Conservation (phyloP, 805 yeast genomes). For the Barnettozyma salicaria region DNA sequence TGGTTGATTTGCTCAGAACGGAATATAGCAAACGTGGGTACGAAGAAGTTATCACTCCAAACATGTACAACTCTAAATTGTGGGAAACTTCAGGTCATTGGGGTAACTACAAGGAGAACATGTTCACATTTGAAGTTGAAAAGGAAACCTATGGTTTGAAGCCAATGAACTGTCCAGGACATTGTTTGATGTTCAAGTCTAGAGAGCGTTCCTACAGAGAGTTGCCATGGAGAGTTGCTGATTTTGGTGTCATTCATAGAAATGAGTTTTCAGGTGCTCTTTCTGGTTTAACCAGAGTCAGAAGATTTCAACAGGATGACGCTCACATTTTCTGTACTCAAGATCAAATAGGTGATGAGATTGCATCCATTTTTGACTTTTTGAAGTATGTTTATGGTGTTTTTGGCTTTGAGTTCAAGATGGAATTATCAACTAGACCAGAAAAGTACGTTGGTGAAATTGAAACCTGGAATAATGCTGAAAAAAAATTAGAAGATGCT, state of each 20-base stretch:
- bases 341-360: conserved; percentile 85
- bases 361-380: conserved; percentile 79
- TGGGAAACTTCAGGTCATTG: conserved; percentile 99
- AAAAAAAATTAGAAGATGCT: conserved; percentile 73
- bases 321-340: conserved; percentile 95
- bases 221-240: conserved; percentile 98
- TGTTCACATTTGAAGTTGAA: conserved; percentile 95
- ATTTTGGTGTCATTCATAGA: conserved; percentile 95
- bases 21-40: conserved; percentile 93
- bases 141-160: conserved; percentile 92
- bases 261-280: conserved; percentile 95
- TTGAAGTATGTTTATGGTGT: conserved; percentile 80
- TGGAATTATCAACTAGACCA: conserved; percentile 96
- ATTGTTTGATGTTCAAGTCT: conserved; percentile 85
- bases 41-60: conserved; percentile 98
- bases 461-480: conserved; percentile 92
- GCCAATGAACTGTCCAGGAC: conserved; percentile 93
- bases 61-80: conserved; percentile 93
- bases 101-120: conserved; percentile 95
- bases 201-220: conserved; percentile 95
- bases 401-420: conserved; percentile 91
- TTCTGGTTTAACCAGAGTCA: conserved; percentile 91
- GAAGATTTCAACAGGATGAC: conserved; percentile 99
- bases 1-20: conserved; percentile 69
- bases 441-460: conserved; percentile 93